A percentile compares a stretch with the other conserved stretches of the same genome.
Conservation (phyloP, 2,329 filamentous ascomycete genomes). For the Exophiala sideris region DNA sequence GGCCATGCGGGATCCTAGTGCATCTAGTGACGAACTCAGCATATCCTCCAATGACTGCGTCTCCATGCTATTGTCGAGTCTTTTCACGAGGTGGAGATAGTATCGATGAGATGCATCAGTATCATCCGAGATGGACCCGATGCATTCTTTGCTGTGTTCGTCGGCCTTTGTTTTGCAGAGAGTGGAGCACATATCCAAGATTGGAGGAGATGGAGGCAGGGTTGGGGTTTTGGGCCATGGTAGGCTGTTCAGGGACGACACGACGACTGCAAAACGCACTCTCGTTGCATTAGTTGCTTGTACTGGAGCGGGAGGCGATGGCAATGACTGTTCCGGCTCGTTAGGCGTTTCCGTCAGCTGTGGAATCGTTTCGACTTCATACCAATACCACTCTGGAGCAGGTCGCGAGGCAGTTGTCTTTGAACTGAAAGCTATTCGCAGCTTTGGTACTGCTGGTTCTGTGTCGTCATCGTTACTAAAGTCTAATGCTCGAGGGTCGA, state of each 20-base stretch:
- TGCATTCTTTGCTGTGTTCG: background rate
- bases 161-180: background rate
- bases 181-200: slow-evolving; percentile 5
- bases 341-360: background rate
- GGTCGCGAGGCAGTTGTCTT: background rate
- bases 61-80: background rate
- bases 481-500: slow-evolving; percentile 2
- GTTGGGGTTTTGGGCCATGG: slow-evolving; percentile 1
- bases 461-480: background rate
- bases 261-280: background rate
- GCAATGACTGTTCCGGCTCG: no score
- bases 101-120: background rate
- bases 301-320: background rate
- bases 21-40: background rate
- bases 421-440: background rate
- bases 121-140: slow-evolving; percentile 6
- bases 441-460: no score
- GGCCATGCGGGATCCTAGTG: background rate
- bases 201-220: background rate
- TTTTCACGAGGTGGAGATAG: slow-evolving; percentile 1
- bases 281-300: background rate
- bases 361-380: slow-evolving; percentile 3
- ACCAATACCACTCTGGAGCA: background rate
- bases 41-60: background rate
- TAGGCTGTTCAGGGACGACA: background rate